phyloP scores from a whole-genome alignment of 106 monocot species.

The Narthecium ossifragum region DNA sequence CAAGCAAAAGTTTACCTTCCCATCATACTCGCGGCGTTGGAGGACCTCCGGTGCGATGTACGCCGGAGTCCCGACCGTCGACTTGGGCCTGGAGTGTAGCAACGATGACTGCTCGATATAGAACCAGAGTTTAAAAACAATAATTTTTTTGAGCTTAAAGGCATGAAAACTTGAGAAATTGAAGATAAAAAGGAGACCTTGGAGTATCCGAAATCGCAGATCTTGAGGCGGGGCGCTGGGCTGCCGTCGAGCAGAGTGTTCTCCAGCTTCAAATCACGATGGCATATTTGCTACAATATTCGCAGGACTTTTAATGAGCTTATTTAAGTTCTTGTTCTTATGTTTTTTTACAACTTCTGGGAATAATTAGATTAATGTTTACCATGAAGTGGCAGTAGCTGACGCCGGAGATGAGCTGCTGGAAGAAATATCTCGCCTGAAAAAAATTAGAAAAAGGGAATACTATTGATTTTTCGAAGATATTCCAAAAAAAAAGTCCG shows the following conservation, averaged over 20 bases:
- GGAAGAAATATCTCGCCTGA: slow-evolving; percentile 97
- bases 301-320: not conserved
- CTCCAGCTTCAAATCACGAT: slow-evolving; percentile 86
- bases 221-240: slow-evolving; percentile 81
- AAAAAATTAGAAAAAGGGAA: slow-evolving; percentile 10
- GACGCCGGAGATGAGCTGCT: slow-evolving; percentile 90
- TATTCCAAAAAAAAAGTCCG: not conserved
- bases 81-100: slow-evolving; percentile 71
- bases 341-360: not conserved
- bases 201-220: slow-evolving; percentile 90
- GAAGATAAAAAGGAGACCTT: slow-evolving; percentile 38
- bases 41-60: slow-evolving; percentile 93
- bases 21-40: slow-evolving; percentile 63
- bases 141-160: not conserved
- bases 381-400: slow-evolving; percentile 94
- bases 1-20: too few species aligned
- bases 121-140: not conserved
- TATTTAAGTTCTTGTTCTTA: too few species aligned
- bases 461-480: too few species aligned
- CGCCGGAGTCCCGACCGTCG: slow-evolving; percentile 84
- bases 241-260: slow-evolving; percentile 89
- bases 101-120: slow-evolving; percentile 47
- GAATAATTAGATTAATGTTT: not conserved
- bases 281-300: slow-evolving; percentile 63
- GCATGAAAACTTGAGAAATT: not conserved